Evolutionary conservation across 306 rosid species (phyloP).

Genomic region (Aeschynomene evenia): DNA sequence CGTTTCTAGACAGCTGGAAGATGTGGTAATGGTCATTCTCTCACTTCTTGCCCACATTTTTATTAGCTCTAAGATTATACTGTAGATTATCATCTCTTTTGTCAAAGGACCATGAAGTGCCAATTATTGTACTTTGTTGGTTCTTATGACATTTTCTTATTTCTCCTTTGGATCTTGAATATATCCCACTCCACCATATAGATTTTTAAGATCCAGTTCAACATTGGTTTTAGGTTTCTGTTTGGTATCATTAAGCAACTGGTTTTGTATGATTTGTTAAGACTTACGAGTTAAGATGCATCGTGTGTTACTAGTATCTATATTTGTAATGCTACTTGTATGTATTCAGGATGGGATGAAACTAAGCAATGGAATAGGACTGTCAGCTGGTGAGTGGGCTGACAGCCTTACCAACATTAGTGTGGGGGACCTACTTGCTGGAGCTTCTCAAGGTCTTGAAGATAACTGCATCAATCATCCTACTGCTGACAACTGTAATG

Average conservation of each 20-base stretch:
- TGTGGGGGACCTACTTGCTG: slow-evolving; percentile 78
- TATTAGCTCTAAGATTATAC: background rate
- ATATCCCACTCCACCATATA: background rate
- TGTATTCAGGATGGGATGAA: slow-evolving; percentile 60
- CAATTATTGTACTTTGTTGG: slow-evolving; percentile 17
- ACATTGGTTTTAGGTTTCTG: background rate
- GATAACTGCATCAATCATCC: slow-evolving; percentile 49
- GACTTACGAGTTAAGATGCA: too few species aligned
- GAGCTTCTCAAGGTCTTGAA: slow-evolving; percentile 56
- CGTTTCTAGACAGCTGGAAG: slow-evolving; percentile 46
- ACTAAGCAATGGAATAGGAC: slow-evolving; percentile 53
- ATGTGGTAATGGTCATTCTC: slow-evolving; percentile 55
- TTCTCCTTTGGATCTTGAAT: slow-evolving; percentile 12
- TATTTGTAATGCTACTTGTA: slow-evolving; percentile 4
- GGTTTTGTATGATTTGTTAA: slow-evolving; percentile 16
- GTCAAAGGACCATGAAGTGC: slow-evolving; percentile 16
- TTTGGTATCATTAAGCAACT: slow-evolving; percentile 5
- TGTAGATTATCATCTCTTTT: slow-evolving; percentile 20
- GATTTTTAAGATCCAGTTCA: slow-evolving; percentile 15
- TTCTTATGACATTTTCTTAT: slow-evolving; percentile 1
- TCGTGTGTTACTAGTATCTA: slow-evolving; percentile 14
- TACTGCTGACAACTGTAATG: slow-evolving; percentile 47
- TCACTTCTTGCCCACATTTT: slow-evolving; percentile 9
- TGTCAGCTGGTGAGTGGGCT: slow-evolving; percentile 94
- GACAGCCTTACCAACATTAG: slow-evolving; percentile 96